phyloP scores from a whole-genome alignment of 495 filamentous ascomycete species.

The Aspergillus sparsus region DNA sequence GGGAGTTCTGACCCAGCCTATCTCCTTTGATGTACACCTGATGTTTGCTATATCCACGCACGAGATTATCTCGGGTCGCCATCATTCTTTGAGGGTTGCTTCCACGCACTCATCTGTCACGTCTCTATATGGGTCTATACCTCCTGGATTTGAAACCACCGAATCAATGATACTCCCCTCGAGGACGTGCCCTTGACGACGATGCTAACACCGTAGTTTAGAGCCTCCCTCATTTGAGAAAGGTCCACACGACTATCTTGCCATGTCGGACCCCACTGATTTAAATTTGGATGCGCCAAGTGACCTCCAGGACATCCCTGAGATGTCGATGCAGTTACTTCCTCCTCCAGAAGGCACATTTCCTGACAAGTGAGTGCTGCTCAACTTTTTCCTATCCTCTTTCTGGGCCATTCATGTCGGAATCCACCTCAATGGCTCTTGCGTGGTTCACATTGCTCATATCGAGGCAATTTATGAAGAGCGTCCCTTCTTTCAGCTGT shows the following conservation, averaged over 20 bases:
- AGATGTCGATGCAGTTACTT: constrained; percentile 46
- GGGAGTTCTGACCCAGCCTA: constrained; percentile 13
- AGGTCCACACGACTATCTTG: constrained; percentile 23
- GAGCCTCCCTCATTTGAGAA: constrained; percentile 10
- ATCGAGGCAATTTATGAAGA: constrained; percentile 24
- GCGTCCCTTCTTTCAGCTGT: constrained; percentile 44
- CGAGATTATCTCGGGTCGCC: constrained; percentile 27
- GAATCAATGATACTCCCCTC: background rate
- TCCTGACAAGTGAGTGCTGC: constrained; percentile 45
- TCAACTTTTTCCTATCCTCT: background rate
- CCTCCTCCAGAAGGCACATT: constrained; percentile 48
- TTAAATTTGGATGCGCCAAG: constrained; percentile 50
- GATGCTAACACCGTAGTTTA: constrained; percentile 25
- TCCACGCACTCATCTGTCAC: constrained; percentile 43
- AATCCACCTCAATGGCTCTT: constrained; percentile 9
- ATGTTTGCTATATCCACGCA: constrained; percentile 45
- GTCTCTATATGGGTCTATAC: background rate
- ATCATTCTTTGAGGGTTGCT: constrained; percentile 36
- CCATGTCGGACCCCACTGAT: constrained; percentile 47
- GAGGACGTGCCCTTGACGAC: constrained; percentile 7
- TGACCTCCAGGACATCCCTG: constrained; percentile 53
- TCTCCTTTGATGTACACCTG: constrained; percentile 15
- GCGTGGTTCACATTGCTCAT: constrained; percentile 8
- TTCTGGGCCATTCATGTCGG: background rate
- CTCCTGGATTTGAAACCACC: constrained; percentile 7